Percentiles rank a stretch among this genome's conserved stretches.
Conservation (phyloP, 768 basidiomycete species). For the Psilocybe cubensis region DNA sequence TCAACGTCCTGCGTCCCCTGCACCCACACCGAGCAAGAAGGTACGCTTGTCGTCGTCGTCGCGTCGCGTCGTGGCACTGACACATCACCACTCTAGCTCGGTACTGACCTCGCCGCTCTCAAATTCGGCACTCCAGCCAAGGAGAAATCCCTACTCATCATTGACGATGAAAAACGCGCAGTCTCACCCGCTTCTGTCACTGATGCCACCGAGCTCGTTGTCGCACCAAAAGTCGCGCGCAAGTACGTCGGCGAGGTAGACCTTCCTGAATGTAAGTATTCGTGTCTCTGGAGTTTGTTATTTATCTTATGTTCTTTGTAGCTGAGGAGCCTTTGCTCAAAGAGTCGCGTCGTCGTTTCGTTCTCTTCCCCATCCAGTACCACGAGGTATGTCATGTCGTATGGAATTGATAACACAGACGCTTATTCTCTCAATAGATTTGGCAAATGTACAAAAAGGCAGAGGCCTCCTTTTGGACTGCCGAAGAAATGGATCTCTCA, state of each 20-base stretch:
- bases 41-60: constrained; percentile 25
- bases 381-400: constrained; percentile 63
- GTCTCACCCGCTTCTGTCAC: constrained; percentile 36
- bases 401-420: not conserved
- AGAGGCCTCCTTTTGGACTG: constrained; percentile 95
- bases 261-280: constrained; percentile 57
- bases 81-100: constrained; percentile 28
- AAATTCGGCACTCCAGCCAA: constrained; percentile 45
- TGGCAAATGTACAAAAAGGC: constrained; percentile 99
- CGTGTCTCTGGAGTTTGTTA: not conserved
- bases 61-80: constrained; percentile 9
- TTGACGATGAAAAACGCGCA: constrained; percentile 39
- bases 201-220: constrained; percentile 33
- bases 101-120: constrained; percentile 48
- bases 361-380: constrained; percentile 94
- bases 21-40: constrained; percentile 56
- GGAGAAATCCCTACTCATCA: constrained; percentile 26
- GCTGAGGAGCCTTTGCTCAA: constrained; percentile 85
- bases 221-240: constrained; percentile 30
- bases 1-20: constrained; percentile 34
- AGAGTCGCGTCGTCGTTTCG: constrained; percentile 82
- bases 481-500: constrained; percentile 94
- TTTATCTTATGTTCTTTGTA: constrained; percentile 33
- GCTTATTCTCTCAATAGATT: constrained; percentile 54
- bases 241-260: constrained; percentile 77